Evolutionary conservation across 768 basidiomycete species (phyloP).

Genomic region (Hericium erinaceus): DNA sequence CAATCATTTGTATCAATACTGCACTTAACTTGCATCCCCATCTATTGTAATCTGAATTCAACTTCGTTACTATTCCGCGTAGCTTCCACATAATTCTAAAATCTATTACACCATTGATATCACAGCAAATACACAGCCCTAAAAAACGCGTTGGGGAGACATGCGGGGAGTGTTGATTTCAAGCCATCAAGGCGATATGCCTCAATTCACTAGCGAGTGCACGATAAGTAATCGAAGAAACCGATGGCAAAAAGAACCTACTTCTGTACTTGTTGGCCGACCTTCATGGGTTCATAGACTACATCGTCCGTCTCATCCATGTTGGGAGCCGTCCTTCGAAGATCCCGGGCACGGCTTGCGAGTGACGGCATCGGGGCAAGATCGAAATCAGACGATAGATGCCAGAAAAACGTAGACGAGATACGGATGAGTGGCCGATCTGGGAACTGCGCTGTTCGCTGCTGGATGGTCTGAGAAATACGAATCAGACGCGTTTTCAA

Average conservation of each 20-base stretch:
- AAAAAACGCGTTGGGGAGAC: neutral
- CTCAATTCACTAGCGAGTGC: constrained; percentile 52
- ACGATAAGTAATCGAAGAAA: neutral
- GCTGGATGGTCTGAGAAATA: constrained; percentile 47
- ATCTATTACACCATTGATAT: neutral
- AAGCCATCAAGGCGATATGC: constrained; percentile 75
- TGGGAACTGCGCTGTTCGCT: constrained; percentile 47
- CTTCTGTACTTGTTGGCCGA: constrained; percentile 84
- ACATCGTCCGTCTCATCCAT: constrained; percentile 32
- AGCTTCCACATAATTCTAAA: neutral
- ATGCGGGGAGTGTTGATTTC: constrained; percentile 13
- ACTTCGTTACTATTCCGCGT: constrained; percentile 21
- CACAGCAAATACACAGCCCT: neutral
- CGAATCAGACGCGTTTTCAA: neutral
- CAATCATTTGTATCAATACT: neutral
- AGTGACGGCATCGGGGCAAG: constrained; percentile 58
- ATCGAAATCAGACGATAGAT: constrained; percentile 77
- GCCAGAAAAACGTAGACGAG: constrained; percentile 95
- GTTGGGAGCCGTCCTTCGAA: constrained; percentile 32
- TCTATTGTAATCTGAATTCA: constrained; percentile 23
- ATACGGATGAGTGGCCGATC: constrained; percentile 89
- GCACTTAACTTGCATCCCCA: neutral
- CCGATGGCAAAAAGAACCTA: constrained; percentile 24
- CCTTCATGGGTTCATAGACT: constrained; percentile 67
- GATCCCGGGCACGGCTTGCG: constrained; percentile 33